A percentile compares a stretch with the other conserved stretches of the same genome.
Conservation (phyloP, 2,329 filamentous ascomycete genomes). For the Cercospora sesami region DNA sequence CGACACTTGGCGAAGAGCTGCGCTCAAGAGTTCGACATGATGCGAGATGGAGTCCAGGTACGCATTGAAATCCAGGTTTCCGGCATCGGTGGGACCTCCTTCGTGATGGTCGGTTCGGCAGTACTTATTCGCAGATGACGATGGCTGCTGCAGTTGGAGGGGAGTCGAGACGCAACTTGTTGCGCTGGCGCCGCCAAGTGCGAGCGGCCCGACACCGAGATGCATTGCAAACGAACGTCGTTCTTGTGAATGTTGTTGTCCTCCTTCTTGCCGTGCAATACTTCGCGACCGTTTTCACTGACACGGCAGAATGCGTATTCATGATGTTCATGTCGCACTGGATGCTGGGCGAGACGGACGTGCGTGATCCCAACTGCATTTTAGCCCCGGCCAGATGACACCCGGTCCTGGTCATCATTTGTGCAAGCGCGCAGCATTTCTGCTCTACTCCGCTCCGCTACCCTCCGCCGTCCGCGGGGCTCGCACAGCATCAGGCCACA, state of each 20-base stretch:
- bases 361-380: not conserved
- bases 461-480: not conserved
- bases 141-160: not conserved
- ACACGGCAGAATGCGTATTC: not conserved
- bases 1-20: slow-evolving; percentile 49
- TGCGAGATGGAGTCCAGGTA: slow-evolving; percentile 39
- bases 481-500: not conserved
- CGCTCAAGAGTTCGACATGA: slow-evolving; percentile 45
- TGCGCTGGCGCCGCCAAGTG: not conserved
- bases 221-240: not conserved
- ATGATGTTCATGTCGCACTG: not conserved
- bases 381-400: not conserved
- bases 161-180: not conserved
- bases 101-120: slow-evolving; percentile 1
- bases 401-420: not conserved
- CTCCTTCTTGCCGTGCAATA: not conserved
- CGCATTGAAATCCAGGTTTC: not conserved
- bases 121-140: not conserved
- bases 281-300: not conserved
- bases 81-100: slow-evolving; percentile 19
- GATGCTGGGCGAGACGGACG: not conserved
- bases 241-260: not conserved
- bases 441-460: not conserved
- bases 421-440: not conserved
- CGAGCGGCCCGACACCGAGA: not conserved